These are phyloP conservation scores for Lachancea thermotolerans DNA, from an alignment of 805 yeast genomes.

Conservation along the genomic window DNA sequence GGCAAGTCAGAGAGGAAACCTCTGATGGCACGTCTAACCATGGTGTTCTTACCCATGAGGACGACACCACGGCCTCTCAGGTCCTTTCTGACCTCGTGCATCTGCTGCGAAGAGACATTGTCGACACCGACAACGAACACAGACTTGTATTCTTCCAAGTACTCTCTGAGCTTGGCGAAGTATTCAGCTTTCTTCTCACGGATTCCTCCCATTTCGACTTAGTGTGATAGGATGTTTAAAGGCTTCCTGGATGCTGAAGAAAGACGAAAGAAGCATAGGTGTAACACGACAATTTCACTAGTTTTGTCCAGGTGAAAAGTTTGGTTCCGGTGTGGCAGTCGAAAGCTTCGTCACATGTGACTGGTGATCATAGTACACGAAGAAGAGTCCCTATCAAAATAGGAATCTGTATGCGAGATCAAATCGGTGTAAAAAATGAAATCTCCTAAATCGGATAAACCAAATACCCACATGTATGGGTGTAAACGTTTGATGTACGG, in stretches of 20 bases:
- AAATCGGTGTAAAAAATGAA: too few relatives aligned
- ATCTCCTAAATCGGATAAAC: not conserved
- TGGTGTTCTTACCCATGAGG: conserved; percentile 99
- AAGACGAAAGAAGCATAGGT: not conserved
- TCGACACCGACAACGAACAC: conserved; percentile 99
- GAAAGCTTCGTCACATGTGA: not conserved
- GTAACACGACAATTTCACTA: not conserved
- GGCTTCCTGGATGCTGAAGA: conserved; percentile 32
- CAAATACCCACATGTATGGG: not conserved
- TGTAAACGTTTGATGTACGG: not conserved
- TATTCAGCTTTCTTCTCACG: conserved; percentile 96
- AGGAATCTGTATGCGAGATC: not conserved
- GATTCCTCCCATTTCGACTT: conserved; percentile 99
- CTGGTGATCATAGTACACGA: not conserved
- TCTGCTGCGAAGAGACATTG: conserved; percentile 99
- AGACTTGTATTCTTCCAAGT: conserved; percentile 95
- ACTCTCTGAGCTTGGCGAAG: conserved; percentile 90
- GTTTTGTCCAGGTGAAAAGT: too few relatives aligned
- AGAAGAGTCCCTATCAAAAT: not conserved
- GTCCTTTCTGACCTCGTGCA: conserved; percentile 98
- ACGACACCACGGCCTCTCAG: conserved; percentile 93
- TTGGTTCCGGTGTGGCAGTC: too few relatives aligned
- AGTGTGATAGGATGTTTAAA: conserved; percentile 88
- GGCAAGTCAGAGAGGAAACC: conserved; percentile 90
- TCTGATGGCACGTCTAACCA: conserved; percentile 99